phyloP scores from a whole-genome alignment of 23 red algal species.

The Chondrus crispus region DNA sequence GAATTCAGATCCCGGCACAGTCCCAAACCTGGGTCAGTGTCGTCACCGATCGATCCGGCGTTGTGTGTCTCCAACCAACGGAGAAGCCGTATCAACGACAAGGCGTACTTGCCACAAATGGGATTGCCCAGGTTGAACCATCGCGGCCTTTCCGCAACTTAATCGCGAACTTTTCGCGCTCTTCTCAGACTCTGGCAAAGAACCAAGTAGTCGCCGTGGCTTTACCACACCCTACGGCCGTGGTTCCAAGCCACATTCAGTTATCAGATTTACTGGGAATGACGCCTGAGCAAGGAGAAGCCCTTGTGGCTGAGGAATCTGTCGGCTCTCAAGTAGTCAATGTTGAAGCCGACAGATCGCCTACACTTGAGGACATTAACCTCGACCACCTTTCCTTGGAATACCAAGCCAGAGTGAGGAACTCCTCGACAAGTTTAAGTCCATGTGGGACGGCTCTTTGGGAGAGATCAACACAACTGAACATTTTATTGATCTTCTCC shows the following conservation, averaged over 20 bases:
- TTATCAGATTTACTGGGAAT: not conserved
- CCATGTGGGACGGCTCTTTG: not conserved
- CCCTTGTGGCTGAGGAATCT: too few species aligned
- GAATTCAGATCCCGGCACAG: not conserved
- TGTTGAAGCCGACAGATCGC: too few species aligned
- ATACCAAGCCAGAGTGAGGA: too few species aligned
- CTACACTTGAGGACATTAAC: too few species aligned
- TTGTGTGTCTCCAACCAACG: not conserved
- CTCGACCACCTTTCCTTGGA: too few species aligned
- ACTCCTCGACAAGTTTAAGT: not conserved
- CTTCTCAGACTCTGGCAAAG: not conserved
- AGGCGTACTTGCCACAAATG: not conserved
- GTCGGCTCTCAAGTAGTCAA: too few species aligned
- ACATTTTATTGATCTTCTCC: not conserved
- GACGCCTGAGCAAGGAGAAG: not conserved
- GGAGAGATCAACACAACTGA: not conserved
- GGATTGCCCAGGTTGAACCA: not conserved
- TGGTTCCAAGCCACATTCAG: not conserved
- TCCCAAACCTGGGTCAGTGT: conserved; percentile 26
- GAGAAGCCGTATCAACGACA: not conserved
- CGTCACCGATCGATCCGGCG: not conserved
- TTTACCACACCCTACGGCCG: not conserved
- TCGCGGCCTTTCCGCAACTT: not conserved
- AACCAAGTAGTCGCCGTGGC: not conserved
- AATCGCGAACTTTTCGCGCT: not conserved